Evolutionary conservation across 2,329 filamentous ascomycete species (phyloP), one percentile per base, ranked within the genome.

Genomic region (Fusarium nodosum): DNA sequence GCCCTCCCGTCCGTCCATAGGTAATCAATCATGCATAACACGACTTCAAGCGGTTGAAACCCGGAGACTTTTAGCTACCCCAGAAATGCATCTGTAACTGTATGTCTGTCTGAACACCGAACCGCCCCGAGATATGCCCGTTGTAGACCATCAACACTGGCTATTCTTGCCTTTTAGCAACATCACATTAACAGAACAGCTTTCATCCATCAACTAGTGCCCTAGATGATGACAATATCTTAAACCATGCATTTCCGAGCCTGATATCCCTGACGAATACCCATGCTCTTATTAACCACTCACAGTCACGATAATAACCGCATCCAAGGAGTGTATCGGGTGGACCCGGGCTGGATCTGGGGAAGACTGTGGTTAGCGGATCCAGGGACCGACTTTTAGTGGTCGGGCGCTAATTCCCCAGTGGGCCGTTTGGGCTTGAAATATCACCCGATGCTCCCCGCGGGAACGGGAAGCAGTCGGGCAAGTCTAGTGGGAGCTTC

Each of bases 291-390:
- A 16, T n/a, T 8, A 20, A 30, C 66, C 66, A 69, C 24, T 69
- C 66, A 69, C 24, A 39, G 7, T 36, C 45, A 34, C 44, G 44
- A 50, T 38, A 47, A 59, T 60, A 48, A 63, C 66, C 53, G 50
- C 48, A n/a, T 54, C 53, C 46, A 53, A 61, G 66, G 61, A 56
- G 45, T 36, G 22, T 26, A 59, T 69, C 66, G 66, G 66, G 66
- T 68, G 66, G 66, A 70, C 57, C 62, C 66, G 66, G 66, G 66
- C 66, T 68, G 66, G 56, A 67, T 64, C 66, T 60, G 66, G 66
- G 66, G 63, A 63, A 62, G 20, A 30, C 8, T 62, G 22, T 38
- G 42, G 42, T 50, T 69, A 64, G 66, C 62, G 66, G 55, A 18
- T 31, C 54, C 56, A 62, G 54, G 52, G 31, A 38, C 62, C 51